Base-by-base conservation (phyloP, 805 yeast genomes). In the Nakazawaea siamensis region DNA sequence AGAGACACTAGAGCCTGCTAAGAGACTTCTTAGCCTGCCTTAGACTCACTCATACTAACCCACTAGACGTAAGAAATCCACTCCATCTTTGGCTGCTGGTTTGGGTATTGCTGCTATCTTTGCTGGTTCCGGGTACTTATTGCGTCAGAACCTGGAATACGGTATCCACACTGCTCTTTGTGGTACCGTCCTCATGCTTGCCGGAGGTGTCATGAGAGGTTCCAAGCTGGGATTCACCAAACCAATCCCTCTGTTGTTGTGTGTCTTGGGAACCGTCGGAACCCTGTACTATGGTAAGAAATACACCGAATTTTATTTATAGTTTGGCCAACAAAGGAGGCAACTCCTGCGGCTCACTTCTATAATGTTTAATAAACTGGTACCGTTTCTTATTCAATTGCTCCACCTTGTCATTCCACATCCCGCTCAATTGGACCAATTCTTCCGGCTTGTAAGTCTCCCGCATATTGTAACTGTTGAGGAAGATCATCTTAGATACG, bases 21-120 rank as follows among this genome's bases (percentile, higher is more conserved):
- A 24, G 26, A 15, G 24, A 29, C 37, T 12, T 13, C 21, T 7
- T 17, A 13, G 17, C 10, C n/a, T n/a, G n/a, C n/a, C n/a, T n/a
- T n/a, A n/a, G n/a, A n/a, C 7, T 12, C 18, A 14, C 33, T 4
- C n/a, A 31, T 17, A 17, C 27, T 29, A 20, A 23, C 20, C 23
- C 8, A 28, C 29, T 42, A 60, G 61, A 35, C 75, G 76, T 34
- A 80, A 81, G 47, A 72, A 80, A 10, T 83, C 95, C 2, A 50
- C 79, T 24, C 94, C 94, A 16, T 85, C 95, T 0, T 65, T 88
- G 36, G 59, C 75, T 31, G 95, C 90, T 1, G 97, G 97, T 26
- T 43, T 72, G 8, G 57, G 76, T 1, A 62, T 82, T 43, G 66
- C 81, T 11, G 62, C 70, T 2, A 50, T 74, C 18, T 82, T 70